Evolutionary conservation across 768 basidiomycete genomes (phyloP), one percentile per base, ranked within the genome.

Genomic region (Pholiota conissans): DNA sequence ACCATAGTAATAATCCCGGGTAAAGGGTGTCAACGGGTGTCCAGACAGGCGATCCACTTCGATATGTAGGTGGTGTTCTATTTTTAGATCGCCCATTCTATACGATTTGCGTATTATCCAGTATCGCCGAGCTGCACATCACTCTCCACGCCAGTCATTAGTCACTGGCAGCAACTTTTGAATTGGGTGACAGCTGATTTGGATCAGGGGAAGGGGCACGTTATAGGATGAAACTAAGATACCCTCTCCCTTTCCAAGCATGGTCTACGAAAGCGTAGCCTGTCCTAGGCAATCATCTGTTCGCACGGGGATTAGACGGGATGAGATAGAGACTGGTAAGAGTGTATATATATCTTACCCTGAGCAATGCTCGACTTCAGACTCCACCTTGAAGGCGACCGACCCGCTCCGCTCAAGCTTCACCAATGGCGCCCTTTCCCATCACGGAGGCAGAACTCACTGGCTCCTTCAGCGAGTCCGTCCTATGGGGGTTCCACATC

Each of bases 401-500:
- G 42, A 20, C 22, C 9, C n/a, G n/a, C n/a, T n/a, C n/a, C n/a
- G n/a, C n/a, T n/a, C n/a, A n/a, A n/a, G 42, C 18, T 45, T 11
- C 24, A 18, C n/a, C 42, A 45, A 45, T 45, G 42, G 42, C 42
- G 42, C 42, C 20, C 35, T 56, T 62, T 48, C 61, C 58, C 2
- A 59, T 59, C 27, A 62, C 58, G 24, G 61, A 62, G 39, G 61
- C 61, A 10, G 58, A 59, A 26, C 39, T 62, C 20, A 37, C 37
- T 6, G 61, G 34, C 29, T 29, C 61, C 6, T 64, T 64, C 57
- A 42, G 58, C 26, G 53, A 57, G 45, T 37, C 50, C 22, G 50
- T 62, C 22, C 20, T 53, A 4, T 65, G 35, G 35, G 63, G 63
- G 3, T 35, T 61, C n/a, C 49, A 61, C 35, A 18, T 60, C n/a